Evolutionary conservation across 2,329 filamentous ascomycete genomes (phyloP).

Genomic region (Trichophyton mentagrophytes): DNA sequence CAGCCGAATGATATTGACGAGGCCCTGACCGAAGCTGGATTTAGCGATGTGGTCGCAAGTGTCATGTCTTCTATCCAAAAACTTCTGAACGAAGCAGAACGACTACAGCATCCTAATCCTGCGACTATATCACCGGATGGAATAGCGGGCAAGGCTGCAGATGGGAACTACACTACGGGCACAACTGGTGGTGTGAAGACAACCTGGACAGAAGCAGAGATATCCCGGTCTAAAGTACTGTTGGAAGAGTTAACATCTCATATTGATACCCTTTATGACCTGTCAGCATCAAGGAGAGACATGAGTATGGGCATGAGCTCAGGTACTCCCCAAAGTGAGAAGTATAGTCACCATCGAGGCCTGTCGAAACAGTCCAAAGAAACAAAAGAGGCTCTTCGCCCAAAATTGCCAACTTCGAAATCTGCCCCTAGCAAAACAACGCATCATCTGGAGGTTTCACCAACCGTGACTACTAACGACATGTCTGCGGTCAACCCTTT

Average conservation of each 20-base stretch:
- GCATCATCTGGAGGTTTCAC: not conserved
- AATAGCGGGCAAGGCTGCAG: conserved; percentile 28
- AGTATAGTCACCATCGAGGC: conserved; percentile 19
- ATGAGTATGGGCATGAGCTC: conserved; percentile 29
- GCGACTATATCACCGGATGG: conserved; percentile 27
- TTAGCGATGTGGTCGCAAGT: conserved; percentile 51
- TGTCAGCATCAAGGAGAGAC: conserved; percentile 45
- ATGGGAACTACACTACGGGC: conserved; percentile 22
- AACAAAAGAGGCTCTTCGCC: conserved; percentile 16
- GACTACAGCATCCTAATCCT: conserved; percentile 35
- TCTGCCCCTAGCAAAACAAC: not conserved
- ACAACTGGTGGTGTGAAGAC: conserved; percentile 26
- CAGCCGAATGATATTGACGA: conserved; percentile 50
- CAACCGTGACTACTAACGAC: not conserved
- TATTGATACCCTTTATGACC: conserved; percentile 52
- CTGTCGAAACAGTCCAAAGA: conserved; percentile 13
- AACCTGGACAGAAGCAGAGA: conserved; percentile 39
- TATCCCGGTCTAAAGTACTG: conserved; percentile 44
- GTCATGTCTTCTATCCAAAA: conserved; percentile 53
- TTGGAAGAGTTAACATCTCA: conserved; percentile 48
- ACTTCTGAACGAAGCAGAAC: conserved; percentile 49
- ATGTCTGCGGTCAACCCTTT: conserved; percentile 9
- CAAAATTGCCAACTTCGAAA: conserved; percentile 13
- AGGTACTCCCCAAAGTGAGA: conserved; percentile 18
- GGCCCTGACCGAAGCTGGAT: conserved; percentile 47